A percentile compares a stretch with the other conserved stretches of the same genome.
Conservation (phyloP, 2,329 filamentous ascomycete genomes). For the Trichothecium roseum region DNA sequence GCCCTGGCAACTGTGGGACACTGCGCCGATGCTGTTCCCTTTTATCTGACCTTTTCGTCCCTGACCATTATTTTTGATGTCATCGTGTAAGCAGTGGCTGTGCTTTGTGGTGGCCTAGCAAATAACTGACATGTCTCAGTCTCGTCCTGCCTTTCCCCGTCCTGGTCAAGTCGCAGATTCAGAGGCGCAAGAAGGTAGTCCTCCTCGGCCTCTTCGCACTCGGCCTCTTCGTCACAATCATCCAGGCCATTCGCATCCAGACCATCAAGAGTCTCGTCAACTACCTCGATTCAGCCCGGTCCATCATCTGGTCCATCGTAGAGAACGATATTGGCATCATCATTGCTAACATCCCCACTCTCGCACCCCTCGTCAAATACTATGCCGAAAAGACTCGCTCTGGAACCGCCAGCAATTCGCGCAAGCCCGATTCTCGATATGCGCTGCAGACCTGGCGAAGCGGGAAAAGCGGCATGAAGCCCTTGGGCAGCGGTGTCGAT, state of each 20-base stretch:
- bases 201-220: conserved; percentile 33
- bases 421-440: conserved; percentile 9
- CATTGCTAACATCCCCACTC: conserved; percentile 28
- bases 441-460: conserved; percentile 16
- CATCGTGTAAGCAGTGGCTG: conserved; percentile 20
- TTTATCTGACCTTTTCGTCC: conserved; percentile 30
- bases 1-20: conserved; percentile 19
- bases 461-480: conserved; percentile 11
- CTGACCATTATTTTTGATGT: conserved; percentile 31
- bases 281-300: conserved; percentile 30
- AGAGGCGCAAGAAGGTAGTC: conserved; percentile 27
- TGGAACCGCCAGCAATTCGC: conserved; percentile 8
- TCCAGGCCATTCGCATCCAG: conserved; percentile 39
- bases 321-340: conserved; percentile 33
- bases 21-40: conserved; percentile 27
- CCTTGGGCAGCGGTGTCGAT: conserved; percentile 8
- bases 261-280: conserved; percentile 32
- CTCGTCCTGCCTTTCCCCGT: conserved; percentile 30
- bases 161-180: conserved; percentile 24
- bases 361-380: conserved; percentile 28
- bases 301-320: conserved; percentile 34
- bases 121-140: conserved; percentile 10
- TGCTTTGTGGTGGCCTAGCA: not conserved
- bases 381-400: conserved; percentile 17
- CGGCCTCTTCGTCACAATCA: conserved; percentile 39